Evolutionary conservation across 2,329 filamentous ascomycete genomes (phyloP), one percentile per base, ranked within the genome.

Genomic region (Alternaria arbusti): DNA sequence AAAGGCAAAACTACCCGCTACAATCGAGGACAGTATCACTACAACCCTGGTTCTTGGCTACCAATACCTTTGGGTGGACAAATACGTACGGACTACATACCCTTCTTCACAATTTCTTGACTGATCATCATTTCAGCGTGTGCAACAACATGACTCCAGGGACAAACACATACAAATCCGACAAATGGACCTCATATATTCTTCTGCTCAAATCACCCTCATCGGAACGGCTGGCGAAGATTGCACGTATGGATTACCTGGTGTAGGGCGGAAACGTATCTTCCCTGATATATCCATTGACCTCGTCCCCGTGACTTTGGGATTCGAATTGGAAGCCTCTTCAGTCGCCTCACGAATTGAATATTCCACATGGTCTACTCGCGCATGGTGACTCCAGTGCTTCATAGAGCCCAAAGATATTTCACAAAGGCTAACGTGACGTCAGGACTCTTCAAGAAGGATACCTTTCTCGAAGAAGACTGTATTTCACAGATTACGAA

Each of bases 311-410:
- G 12, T 2, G 12, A 30, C n/a, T 12, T 2, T 20, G 2, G 5
- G 9, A 6, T 8, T 22, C 2, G 47, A 50, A 3, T 28, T 40
- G 0, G 36, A n/a, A n/a, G 0, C 0, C 2, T 10, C 9, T 17
- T 17, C 36, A 40, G 36, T 17, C 36, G 1, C 36, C n/a, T 6
- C n/a, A 0, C 47, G 0, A 0, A 51, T 51, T 6, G 0, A 1
- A 15, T 3, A 15, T 15, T 32, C 26, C 1, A 32, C 17, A 20
- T 51, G 47, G 17, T 51, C 47, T 5, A 51, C 17, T 32, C 26
- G 47, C 9, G 26, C 26, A 15, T 51, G 17, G 47, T 32, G 12
- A 49, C n/a, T 28, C 5, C 1, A 2, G 17, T 20, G 23, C 17
- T 49, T 3, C 11, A 49, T 2, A 1, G 4, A 3, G 46, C 25